Conservation (phyloP, 352 stramenopile species). For the Globisporangium megalacanthum region DNA sequence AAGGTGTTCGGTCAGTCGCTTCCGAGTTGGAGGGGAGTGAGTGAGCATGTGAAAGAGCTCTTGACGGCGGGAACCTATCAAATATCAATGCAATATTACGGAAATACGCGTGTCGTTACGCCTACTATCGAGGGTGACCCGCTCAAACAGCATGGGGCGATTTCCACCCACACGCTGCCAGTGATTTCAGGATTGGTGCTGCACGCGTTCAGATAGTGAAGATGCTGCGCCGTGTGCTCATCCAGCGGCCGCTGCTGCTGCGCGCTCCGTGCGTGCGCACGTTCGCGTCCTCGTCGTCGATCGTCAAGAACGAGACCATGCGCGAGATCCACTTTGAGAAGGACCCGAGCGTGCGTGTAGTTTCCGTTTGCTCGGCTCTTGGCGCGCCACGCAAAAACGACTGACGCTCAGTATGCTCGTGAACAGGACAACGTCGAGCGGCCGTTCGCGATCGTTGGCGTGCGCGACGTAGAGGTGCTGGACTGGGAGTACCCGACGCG, state of each 20-base stretch:
- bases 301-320: conserved; percentile 18
- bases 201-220: neutral
- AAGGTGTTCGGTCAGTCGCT: neutral
- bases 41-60: neutral
- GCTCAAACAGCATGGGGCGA: neutral
- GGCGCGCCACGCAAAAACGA: neutral
- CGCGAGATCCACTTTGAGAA: conserved; percentile 72
- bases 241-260: conserved; percentile 12
- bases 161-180: conserved; percentile 1
- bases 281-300: conserved; percentile 17
- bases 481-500: conserved; percentile 76
- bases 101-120: too few species aligned
- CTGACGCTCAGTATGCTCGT: neutral
- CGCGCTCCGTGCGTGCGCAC: conserved; percentile 14
- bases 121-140: too few species aligned
- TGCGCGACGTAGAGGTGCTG: conserved; percentile 72
- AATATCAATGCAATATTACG: neutral
- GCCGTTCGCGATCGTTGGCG: conserved; percentile 74
- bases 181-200: conserved; percentile 6
- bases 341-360: conserved; percentile 52
- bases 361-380: conserved; percentile 23
- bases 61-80: conserved; percentile 3
- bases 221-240: conserved; percentile 19
- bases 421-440: conserved; percentile 28
- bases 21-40: neutral